Evolutionary conservation across 441 rosid genomes (phyloP).

Genomic region (Capsella rubella): DNA sequence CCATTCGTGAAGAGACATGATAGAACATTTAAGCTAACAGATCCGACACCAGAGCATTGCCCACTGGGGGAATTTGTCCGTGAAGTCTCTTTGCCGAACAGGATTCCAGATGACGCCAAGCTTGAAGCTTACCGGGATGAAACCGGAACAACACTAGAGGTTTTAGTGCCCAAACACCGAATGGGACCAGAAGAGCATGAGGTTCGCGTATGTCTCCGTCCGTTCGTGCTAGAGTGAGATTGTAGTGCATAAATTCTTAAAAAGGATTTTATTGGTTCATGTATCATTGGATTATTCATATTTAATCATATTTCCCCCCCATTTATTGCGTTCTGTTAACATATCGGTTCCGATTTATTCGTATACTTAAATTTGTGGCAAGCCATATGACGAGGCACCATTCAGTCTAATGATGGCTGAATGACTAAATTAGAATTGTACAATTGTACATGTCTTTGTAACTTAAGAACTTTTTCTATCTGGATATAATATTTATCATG

Average conservation of each 20-base stretch:
- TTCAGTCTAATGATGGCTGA: background rate
- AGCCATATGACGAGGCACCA: background rate
- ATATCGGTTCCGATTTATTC: background rate
- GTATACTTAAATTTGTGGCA: background rate
- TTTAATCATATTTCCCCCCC: constrained; percentile 5
- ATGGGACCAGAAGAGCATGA: constrained; percentile 91
- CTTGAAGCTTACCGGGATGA: constrained; percentile 82
- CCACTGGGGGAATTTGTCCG: constrained; percentile 87
- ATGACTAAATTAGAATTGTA: background rate
- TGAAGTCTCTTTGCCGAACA: constrained; percentile 74
- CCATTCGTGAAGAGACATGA: constrained; percentile 78
- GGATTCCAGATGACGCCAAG: constrained; percentile 86
- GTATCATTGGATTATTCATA: constrained; percentile 44
- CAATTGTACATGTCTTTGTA: background rate
- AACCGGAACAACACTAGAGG: constrained; percentile 79
- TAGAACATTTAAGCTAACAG: constrained; percentile 89
- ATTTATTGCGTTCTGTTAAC: background rate
- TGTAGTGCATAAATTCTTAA: constrained; percentile 24
- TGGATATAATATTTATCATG: too few species aligned
- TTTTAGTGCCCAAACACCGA: constrained; percentile 83
- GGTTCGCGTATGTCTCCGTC: constrained; percentile 83
- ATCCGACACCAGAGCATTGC: constrained; percentile 96
- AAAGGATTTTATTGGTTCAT: constrained; percentile 34
- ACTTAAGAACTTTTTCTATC: too few species aligned
- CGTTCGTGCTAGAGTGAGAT: constrained; percentile 46